Conservation (phyloP, 2,329 filamentous ascomycete species). For the Ophiostoma angusticollis region DNA sequence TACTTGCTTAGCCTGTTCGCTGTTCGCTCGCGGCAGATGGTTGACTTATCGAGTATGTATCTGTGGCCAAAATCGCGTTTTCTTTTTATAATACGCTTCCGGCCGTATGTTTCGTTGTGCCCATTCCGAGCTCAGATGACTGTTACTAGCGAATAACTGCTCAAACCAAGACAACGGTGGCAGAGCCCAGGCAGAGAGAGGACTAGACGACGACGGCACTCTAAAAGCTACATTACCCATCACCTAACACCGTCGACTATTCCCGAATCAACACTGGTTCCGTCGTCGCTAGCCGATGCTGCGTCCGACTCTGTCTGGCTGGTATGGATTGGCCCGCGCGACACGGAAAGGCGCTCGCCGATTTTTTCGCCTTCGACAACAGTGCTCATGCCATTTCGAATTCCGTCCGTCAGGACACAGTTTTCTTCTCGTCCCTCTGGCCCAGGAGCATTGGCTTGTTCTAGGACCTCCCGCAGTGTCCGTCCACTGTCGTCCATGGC, state of each 20-base stretch:
- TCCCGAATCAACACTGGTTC: conserved; percentile 11
- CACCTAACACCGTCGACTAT: no score
- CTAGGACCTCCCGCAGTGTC: conserved; percentile 61
- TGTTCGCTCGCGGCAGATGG: no score
- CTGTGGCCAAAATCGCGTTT: no score
- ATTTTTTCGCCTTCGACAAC: neutral
- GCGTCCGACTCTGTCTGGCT: conserved; percentile 12
- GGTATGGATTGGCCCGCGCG: conserved; percentile 13
- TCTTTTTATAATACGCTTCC: no score
- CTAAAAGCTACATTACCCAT: neutral
- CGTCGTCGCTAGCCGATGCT: conserved; percentile 12
- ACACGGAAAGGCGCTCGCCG: conserved; percentile 21
- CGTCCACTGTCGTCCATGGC: conserved; percentile 80
- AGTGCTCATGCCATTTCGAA: neutral
- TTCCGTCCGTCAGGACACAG: neutral
- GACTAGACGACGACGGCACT: no score
- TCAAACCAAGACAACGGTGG: no score
- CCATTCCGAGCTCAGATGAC: no score
- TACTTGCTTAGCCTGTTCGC: no score
- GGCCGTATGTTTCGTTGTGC: no score
- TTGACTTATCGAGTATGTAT: no score
- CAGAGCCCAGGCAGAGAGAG: no score
- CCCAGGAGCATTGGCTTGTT: conserved; percentile 36
- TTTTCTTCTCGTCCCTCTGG: neutral
- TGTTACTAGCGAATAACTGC: no score